Base-by-base conservation (phyloP, 768 basidiomycete species). In the Lyophyllum decastes region DNA sequence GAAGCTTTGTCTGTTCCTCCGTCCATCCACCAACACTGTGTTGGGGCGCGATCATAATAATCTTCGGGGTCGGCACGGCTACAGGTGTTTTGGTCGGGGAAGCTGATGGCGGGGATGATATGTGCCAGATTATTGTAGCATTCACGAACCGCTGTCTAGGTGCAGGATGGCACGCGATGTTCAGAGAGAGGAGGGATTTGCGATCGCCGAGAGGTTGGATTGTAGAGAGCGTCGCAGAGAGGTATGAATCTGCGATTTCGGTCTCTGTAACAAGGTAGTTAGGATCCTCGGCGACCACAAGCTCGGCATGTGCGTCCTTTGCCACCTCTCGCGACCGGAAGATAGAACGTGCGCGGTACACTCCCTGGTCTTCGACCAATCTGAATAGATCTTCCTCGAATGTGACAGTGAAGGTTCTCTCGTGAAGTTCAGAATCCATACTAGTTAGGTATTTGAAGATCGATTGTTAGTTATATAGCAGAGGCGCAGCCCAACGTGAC, bases 21-120 rank as follows among this genome's bases (percentile, higher is more conserved):
- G 66, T 64, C 66, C 66, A 66, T 24, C 64, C 66, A 17, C 66
- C 66, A 35, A 62, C 58, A 38, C 62, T 64, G 43, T 67, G 63
- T 41, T 61, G 61, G 2, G 66, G 66, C 11, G 66, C 64, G 19
- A 66, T 54, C 0, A 55, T 34, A 26, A 63, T 17, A 6, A 66
- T 47, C 54, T 60, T 65, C 12, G 63, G 59, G 24, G 17, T 26
- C 11, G 58, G 41, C 11, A 46, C 24, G 10, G 33, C 12, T 22
- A 43, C 14, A 17, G 22, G 17, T 11, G 46, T 6, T n/a, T 53
- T 52, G 24, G 40, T 34, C 26, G 43, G 25, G 24, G 24, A 22
- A 33, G 19, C 16, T 11, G 54, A 7, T 26, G 55, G 34, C 43
- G 46, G 33, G 7, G 52, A 21, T 27, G 61, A 53, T 35, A 65